Percentiles rank a stretch among this genome's conserved stretches.
Conservation (phyloP, 1,139 yeast genomes). For the Yamadazyma buinensis region DNA sequence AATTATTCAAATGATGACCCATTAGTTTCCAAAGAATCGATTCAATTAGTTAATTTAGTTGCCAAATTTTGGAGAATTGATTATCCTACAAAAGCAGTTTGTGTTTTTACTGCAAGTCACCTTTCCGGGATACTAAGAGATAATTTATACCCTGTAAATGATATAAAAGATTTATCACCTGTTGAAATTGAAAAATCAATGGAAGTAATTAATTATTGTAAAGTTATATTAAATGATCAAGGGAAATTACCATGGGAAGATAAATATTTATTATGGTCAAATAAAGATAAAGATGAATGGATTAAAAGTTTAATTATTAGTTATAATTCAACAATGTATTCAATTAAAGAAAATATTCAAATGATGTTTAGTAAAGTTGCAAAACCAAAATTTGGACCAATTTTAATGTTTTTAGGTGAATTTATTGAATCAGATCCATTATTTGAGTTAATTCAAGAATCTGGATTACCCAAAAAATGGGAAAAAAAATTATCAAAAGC, state of each 20-base stretch:
- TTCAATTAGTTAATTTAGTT: slow-evolving; percentile 41
- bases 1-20: slow-evolving; percentile 15
- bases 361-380: slow-evolving; percentile 44
- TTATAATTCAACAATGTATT: slow-evolving; percentile 45
- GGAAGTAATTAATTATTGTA: slow-evolving; percentile 27
- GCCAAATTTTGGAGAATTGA: slow-evolving; percentile 62
- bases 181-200: slow-evolving; percentile 27
- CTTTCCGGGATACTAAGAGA: slow-evolving; percentile 35
- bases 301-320: slow-evolving; percentile 42
- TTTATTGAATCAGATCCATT: slow-evolving; percentile 49
- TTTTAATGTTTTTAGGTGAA: slow-evolving; percentile 47
- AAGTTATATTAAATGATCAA: slow-evolving; percentile 28
- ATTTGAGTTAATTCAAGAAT: slow-evolving; percentile 31
- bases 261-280: slow-evolving; percentile 42
- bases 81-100: slow-evolving; percentile 46
- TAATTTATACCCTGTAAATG: slow-evolving; percentile 19
- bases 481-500: slow-evolving; percentile 47
- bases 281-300: slow-evolving; percentile 52
- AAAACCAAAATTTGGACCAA: slow-evolving; percentile 63
- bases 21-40: slow-evolving; percentile 35
- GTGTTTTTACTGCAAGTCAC: slow-evolving; percentile 54
- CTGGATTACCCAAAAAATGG: slow-evolving; percentile 47
- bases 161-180: slow-evolving; percentile 27
- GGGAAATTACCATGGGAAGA: slow-evolving; percentile 34
- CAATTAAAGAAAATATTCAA: slow-evolving; percentile 43